Percentiles rank a stretch among this genome's conserved stretches.
Evolutionary conservation across 139 green algal species (phyloP).

Genomic region (Yamagishiella unicocca): DNA sequence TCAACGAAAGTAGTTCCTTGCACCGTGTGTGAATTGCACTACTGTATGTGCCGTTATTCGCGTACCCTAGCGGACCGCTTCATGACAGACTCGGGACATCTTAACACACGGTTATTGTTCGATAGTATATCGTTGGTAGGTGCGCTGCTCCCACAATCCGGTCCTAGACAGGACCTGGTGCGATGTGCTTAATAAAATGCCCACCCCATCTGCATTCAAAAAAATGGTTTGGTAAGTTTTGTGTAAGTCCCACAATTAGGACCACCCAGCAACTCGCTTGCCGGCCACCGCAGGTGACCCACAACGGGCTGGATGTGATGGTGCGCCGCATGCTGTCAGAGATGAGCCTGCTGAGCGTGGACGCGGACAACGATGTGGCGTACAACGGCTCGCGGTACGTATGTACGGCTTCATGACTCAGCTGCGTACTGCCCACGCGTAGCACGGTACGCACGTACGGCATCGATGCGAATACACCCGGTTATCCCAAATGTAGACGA

Average conservation of each 20-base stretch:
- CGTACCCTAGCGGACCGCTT: neutral
- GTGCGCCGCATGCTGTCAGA: slow-evolving; percentile 20
- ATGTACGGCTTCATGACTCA: neutral
- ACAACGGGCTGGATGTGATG: too few species aligned
- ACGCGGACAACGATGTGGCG: neutral
- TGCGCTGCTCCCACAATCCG: too few species aligned
- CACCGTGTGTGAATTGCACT: neutral
- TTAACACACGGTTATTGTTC: too few species aligned
- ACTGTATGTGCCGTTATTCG: neutral
- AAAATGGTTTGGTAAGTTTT: too few species aligned
- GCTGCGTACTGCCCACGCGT: neutral
- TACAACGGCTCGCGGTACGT: slow-evolving; percentile 22
- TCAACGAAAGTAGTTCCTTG: neutral
- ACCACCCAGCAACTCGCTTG: neutral
- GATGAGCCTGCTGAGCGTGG: slow-evolving; percentile 11
- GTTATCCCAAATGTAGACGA: neutral
- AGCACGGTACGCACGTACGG: neutral
- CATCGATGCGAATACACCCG: neutral
- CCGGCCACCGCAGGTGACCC: neutral
- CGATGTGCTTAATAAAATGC: neutral
- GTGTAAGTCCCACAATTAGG: too few species aligned
- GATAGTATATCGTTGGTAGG: too few species aligned
- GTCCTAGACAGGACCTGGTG: too few species aligned
- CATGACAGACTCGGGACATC: neutral
- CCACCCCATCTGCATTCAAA: neutral